These are phyloP conservation scores for Artemisia annua DNA, from an alignment of 129 eudicot species.

Conservation along the genomic window DNA sequence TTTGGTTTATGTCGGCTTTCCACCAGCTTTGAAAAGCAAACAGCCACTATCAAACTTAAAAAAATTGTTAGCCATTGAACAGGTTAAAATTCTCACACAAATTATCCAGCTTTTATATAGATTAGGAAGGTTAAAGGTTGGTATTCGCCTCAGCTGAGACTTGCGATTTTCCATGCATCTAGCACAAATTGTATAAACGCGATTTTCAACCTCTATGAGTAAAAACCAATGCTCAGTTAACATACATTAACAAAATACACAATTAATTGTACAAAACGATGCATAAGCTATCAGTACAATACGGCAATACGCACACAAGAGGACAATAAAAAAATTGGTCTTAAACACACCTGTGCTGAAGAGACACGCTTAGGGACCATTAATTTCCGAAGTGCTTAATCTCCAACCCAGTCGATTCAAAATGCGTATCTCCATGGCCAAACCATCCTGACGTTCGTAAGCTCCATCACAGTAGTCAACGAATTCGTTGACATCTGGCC, in stretches of 20 bases:
- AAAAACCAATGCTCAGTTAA: neutral
- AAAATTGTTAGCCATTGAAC: neutral
- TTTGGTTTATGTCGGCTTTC: neutral
- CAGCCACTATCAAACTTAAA: neutral
- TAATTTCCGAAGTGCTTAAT: conserved; percentile 45
- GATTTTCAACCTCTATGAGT: neutral
- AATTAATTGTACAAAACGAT: neutral
- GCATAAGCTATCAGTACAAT: neutral
- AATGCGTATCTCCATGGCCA: conserved; percentile 58
- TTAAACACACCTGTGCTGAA: conserved; percentile 60
- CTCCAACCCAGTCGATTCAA: conserved; percentile 53
- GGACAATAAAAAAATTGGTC: neutral
- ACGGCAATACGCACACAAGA: neutral
- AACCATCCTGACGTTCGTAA: conserved; percentile 40
- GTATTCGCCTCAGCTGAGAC: neutral
- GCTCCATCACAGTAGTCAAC: neutral
- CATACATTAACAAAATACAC: neutral
- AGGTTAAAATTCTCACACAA: neutral
- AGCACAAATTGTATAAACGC: neutral
- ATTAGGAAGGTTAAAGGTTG: neutral
- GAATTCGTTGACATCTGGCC: no score
- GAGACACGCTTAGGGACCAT: conserved; percentile 77
- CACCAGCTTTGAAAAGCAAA: neutral
- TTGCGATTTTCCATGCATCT: neutral
- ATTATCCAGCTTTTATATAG: neutral